Percentiles rank a stretch among this genome's conserved stretches.
Evolutionary conservation across 352 stramenopile species (phyloP).

Genomic region (Pythium aquatile): DNA sequence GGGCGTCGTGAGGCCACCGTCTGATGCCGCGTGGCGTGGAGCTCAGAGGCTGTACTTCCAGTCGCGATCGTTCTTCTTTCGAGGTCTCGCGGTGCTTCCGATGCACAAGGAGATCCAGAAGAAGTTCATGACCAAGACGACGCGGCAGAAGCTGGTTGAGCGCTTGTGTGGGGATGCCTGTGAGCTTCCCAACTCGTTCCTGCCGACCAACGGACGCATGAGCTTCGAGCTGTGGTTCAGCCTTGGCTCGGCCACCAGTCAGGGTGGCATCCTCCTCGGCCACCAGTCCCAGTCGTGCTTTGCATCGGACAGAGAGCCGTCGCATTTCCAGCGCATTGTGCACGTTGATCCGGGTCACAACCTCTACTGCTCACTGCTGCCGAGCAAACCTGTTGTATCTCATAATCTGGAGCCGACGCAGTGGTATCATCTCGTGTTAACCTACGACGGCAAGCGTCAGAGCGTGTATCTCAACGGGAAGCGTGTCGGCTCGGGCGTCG

Average conservation of each 20-base stretch:
- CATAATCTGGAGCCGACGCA: not conserved
- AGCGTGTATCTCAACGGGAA: slow-evolving; percentile 15
- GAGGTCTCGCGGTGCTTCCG: not conserved
- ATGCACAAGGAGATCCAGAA: not conserved
- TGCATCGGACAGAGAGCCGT: not conserved
- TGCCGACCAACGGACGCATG: slow-evolving; percentile 11
- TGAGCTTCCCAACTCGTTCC: slow-evolving; percentile 12
- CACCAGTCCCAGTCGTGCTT: slow-evolving; percentile 14
- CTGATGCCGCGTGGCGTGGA: slow-evolving; percentile 5
- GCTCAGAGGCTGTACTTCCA: slow-evolving; percentile 11
- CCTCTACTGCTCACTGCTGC: slow-evolving; percentile 19
- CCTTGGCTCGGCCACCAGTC: not conserved
- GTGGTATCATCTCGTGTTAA: slow-evolving; percentile 17
- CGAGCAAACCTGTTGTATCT: slow-evolving; percentile 11
- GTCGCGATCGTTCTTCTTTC: slow-evolving; percentile 10
- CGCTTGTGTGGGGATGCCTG: slow-evolving; percentile 9
- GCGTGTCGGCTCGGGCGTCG: slow-evolving; percentile 2
- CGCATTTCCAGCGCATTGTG: slow-evolving; percentile 10
- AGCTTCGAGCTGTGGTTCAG: slow-evolving; percentile 24
- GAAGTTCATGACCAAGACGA: not conserved
- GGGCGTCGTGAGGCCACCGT: not conserved
- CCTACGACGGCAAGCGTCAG: slow-evolving; percentile 10
- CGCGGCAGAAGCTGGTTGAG: not conserved
- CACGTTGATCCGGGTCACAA: slow-evolving; percentile 15
- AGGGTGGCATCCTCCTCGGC: slow-evolving; percentile 14